phyloP scores from a whole-genome alignment of 192 early-diverging fungal species.

The Hyaloraphidium curvatum region DNA sequence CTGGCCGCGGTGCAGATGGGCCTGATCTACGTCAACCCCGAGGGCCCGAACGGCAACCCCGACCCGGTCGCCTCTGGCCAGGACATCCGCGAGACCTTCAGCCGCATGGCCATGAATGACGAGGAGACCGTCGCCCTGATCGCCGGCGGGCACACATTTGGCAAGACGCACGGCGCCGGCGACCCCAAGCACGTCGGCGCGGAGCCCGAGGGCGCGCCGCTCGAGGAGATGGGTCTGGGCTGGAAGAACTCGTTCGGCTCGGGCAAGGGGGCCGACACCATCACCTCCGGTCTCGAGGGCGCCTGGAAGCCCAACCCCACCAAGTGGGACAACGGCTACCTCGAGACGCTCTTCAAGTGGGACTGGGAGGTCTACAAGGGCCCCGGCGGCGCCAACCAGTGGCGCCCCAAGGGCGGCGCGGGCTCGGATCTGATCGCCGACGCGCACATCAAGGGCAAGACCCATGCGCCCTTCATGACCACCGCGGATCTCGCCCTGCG shows the following conservation, averaged over 20 bases:
- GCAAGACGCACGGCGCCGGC: neutral
- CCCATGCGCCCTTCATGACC: slow-evolving; percentile 3
- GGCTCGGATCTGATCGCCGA: slow-evolving; percentile 2
- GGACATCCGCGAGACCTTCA: neutral
- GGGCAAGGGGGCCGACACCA: slow-evolving; percentile 11
- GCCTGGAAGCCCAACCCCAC: neutral
- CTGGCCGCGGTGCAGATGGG: neutral
- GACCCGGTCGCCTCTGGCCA: neutral
- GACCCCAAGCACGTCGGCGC: neutral
- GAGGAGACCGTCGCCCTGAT: neutral
- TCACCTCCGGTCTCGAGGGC: slow-evolving; percentile 9
- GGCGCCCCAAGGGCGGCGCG: slow-evolving; percentile 1
- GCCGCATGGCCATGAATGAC: slow-evolving; percentile 1
- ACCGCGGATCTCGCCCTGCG: slow-evolving; percentile 10
- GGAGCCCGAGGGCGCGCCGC: neutral
- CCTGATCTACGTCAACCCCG: slow-evolving; percentile 2
- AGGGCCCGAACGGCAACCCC: neutral
- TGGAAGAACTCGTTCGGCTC: neutral
- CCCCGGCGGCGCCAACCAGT: slow-evolving; percentile 11
- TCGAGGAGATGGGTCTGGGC: neutral
- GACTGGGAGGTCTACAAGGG: slow-evolving; percentile 11
- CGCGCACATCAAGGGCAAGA: neutral
- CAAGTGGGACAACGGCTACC: neutral
- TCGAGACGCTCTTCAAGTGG: slow-evolving; percentile 6
- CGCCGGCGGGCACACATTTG: neutral